These are phyloP conservation scores for Cochlearia excelsa DNA, from an alignment of 345 rosid genomes.

Conservation along the genomic window DNA sequence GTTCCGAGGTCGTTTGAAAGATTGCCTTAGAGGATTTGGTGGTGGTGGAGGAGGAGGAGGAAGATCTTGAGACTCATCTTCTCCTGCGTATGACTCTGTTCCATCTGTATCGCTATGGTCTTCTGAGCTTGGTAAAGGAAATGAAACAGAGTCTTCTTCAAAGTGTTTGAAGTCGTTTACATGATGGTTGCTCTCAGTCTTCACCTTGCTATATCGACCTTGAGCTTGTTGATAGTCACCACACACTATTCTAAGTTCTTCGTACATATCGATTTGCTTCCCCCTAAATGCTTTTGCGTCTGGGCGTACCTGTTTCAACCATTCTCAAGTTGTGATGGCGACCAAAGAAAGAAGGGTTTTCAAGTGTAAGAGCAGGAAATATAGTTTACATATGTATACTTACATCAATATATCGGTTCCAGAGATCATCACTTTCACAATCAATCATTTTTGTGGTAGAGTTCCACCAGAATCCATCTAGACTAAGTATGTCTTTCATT, in stretches of 20 bases:
- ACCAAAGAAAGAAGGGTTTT: neutral
- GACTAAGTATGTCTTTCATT: constrained; percentile 69
- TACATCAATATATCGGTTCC: constrained; percentile 80
- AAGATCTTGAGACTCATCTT: constrained; percentile 50
- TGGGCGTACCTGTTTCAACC: constrained; percentile 56
- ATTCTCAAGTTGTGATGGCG: neutral
- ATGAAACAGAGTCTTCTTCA: constrained; percentile 75
- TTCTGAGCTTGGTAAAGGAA: constrained; percentile 59
- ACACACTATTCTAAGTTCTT: constrained; percentile 75
- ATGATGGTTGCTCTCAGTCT: constrained; percentile 46
- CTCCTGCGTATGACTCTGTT: constrained; percentile 62
- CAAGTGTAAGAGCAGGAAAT: neutral
- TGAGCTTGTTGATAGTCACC: constrained; percentile 82
- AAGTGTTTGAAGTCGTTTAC: constrained; percentile 42
- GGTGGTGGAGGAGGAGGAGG: constrained; percentile 48
- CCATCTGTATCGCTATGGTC: constrained; percentile 71
- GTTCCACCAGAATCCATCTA: constrained; percentile 80
- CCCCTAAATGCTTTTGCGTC: constrained; percentile 77
- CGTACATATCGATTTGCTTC: constrained; percentile 82
- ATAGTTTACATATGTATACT: constrained; percentile 25
- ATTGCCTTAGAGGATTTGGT: constrained; percentile 53
- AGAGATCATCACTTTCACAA: constrained; percentile 66
- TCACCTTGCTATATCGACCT: constrained; percentile 61
- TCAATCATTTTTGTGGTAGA: constrained; percentile 63
- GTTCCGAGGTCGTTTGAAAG: constrained; percentile 51